Conservation (phyloP, 371 early-diverging fungal genomes). For the Capniomyces stellatus region DNA sequence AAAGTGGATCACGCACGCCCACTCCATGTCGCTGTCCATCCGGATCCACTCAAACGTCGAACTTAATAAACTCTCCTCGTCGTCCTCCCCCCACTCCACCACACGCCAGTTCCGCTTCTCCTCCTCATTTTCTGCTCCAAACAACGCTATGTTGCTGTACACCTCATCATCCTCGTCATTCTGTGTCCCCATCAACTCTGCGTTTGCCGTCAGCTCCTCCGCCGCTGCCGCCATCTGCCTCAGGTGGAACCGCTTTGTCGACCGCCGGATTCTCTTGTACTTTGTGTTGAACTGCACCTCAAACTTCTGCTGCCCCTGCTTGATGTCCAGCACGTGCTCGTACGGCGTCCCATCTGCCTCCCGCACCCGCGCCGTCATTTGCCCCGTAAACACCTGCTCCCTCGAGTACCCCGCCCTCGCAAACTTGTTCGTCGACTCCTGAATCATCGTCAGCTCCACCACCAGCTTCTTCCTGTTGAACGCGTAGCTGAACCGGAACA, state of each 20-base stretch:
- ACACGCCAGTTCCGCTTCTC: constrained; percentile 55
- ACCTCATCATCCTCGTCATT: constrained; percentile 29
- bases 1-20: constrained; percentile 76
- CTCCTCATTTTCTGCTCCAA: constrained; percentile 39
- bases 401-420: constrained; percentile 26
- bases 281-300: constrained; percentile 91
- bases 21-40: constrained; percentile 88
- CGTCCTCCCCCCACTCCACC: constrained; percentile 66
- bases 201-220: constrained; percentile 51
- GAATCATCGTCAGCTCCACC: constrained; percentile 72
- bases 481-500: constrained; percentile 50
- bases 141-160: constrained; percentile 45
- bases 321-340: constrained; percentile 79
- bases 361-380: constrained; percentile 73
- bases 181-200: constrained; percentile 29
- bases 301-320: constrained; percentile 47
- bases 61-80: constrained; percentile 48
- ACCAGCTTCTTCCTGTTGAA: constrained; percentile 89
- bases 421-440: constrained; percentile 52
- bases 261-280: constrained; percentile 81
- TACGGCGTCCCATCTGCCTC: constrained; percentile 88
- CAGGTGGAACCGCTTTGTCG: constrained; percentile 58
- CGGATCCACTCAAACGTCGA: constrained; percentile 91
- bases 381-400: constrained; percentile 48
- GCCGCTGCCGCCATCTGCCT: constrained; percentile 61